phyloP scores from a whole-genome alignment of 2,329 filamentous ascomycete genomes.

The Monilinia polystroma region DNA sequence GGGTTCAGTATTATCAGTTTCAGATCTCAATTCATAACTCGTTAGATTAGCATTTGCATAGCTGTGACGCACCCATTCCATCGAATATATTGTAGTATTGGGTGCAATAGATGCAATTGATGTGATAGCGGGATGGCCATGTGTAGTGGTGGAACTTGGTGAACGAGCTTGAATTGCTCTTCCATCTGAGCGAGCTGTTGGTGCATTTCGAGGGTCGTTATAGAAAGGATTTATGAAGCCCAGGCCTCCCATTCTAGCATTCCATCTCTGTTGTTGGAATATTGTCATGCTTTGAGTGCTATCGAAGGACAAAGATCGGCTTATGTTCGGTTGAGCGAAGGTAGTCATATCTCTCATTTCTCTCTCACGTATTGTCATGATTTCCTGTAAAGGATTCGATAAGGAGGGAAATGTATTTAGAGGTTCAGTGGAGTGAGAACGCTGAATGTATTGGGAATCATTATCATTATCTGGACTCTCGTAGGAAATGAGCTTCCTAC shows the following conservation, averaged over 20 bases:
- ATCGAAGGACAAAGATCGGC: neutral
- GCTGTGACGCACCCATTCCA: neutral
- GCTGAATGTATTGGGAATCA: neutral
- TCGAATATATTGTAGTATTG: neutral
- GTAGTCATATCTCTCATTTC: neutral
- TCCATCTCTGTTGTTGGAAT: neutral
- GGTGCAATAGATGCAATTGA: too few relatives aligned
- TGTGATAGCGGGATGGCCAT: neutral
- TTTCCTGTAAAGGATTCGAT: neutral
- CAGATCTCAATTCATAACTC: neutral
- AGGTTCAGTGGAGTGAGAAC: neutral
- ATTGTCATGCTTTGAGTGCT: neutral
- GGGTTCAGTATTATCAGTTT: neutral
- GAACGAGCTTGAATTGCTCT: accelerated
- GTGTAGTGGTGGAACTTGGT: neutral
- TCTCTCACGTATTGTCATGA: too few relatives aligned
- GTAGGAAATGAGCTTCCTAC: neutral
- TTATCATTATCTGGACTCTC: neutral
- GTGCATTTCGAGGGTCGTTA: too few relatives aligned
- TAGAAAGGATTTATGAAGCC: too few relatives aligned
- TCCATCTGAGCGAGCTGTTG: accelerated
- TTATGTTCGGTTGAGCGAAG: neutral
- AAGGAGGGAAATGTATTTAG: neutral
- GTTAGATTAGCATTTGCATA: neutral
- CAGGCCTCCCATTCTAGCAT: neutral